Evolutionary conservation across 2,329 filamentous ascomycete genomes (phyloP), one percentile per base, ranked within the genome.

Genomic region (Ascomycota sp.): DNA sequence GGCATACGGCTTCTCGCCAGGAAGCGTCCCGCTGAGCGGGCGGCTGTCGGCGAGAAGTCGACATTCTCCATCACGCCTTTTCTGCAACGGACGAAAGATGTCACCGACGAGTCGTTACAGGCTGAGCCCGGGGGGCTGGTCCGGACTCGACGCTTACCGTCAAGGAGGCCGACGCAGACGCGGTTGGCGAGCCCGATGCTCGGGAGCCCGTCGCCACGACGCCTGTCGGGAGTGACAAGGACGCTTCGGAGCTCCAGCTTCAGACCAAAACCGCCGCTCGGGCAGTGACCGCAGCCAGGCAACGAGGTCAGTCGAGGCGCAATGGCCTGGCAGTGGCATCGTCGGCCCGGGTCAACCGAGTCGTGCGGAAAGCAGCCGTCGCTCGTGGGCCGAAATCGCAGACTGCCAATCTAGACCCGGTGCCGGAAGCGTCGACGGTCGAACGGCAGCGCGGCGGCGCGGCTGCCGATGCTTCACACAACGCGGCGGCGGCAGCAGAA

Each of bases 51-150:
- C 25, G 81, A 92, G 47, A 93, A 92, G 53, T 93, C 84, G 0
- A 74, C 68, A 3, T 93, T 95, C 53, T 92, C 83, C 4, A 82
- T 93, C 41, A 95, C 86, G 0, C 86, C 86, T 0, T 93, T 92
- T 59, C 62, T 95, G 39, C 92, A 84, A 52, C 72, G 76, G 33
- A 75, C 70, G 24, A 72, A 65, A 52, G 61, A 61, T 40, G 57
- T 75, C 10, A 40, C 47, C 9, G 58, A 61, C 13, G 52, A 53
- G 1, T 50, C 51, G 3, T 38, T 42, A 5, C 21, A 25, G 31
- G 31, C 24, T 8, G 36, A 44, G 4, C 30, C 38, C 10, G 33
- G 28, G 16, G 27, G 7, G 30, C 32, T 9, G 33, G 31, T 6
- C 31, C 32, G 31, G 39, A 29, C 24, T 27, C 28, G 33, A 35